These are phyloP conservation scores for Leccinum imitatum DNA, from an alignment of 768 basidiomycete species.

Conservation along the genomic window DNA sequence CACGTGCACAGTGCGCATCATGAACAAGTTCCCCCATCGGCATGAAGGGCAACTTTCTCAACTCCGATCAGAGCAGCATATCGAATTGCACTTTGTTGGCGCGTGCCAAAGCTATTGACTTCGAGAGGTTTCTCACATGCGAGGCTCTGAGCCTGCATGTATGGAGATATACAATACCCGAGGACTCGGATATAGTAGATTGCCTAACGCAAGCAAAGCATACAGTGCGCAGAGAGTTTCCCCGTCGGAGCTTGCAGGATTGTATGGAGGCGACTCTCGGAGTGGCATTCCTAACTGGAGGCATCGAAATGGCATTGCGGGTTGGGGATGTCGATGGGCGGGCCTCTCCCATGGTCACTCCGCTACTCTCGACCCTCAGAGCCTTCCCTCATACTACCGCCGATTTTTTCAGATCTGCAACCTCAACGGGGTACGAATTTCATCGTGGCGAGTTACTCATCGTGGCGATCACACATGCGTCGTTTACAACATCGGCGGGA, in stretches of 20 bases:
- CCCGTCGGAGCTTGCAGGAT: constrained; percentile 76
- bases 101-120: constrained; percentile 60
- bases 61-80: constrained; percentile 54
- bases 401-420: too few species aligned
- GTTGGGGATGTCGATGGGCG: constrained; percentile 74
- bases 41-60: constrained; percentile 82
- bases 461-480: too few species aligned
- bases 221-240: constrained; percentile 46
- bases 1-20: constrained; percentile 70
- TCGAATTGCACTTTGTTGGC: constrained; percentile 66
- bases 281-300: constrained; percentile 71
- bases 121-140: constrained; percentile 63
- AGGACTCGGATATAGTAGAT: constrained; percentile 36
- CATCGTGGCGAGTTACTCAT: too few species aligned
- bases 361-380: constrained; percentile 45
- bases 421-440: too few species aligned
- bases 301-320: constrained; percentile 60
- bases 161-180: constrained; percentile 57
- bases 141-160: constrained; percentile 51
- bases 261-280: constrained; percentile 87
- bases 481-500: too few species aligned
- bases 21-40: constrained; percentile 70
- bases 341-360: constrained; percentile 62
- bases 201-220: constrained; percentile 28
- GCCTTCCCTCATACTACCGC: too few species aligned